phyloP scores from a whole-genome alignment of 306 rosid species.

The Casuarina cunninghamiana region DNA sequence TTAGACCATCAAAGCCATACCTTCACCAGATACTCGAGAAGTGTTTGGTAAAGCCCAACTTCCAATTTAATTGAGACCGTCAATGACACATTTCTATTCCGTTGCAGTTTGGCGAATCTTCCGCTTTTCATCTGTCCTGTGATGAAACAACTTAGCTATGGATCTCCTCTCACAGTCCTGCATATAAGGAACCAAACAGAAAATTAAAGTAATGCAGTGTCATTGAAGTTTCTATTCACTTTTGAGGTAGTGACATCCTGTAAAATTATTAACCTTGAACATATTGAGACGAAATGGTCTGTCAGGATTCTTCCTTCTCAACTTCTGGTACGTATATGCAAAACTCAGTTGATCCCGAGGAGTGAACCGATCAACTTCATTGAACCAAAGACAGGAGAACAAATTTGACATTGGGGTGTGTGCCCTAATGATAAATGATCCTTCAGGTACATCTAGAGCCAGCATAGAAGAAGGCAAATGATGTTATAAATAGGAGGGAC shows the following conservation, averaged over 20 bases:
- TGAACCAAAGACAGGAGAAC: conserved; percentile 97
- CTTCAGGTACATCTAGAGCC: conserved; percentile 85
- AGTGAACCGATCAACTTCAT: conserved; percentile 88
- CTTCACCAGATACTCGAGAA: conserved; percentile 33
- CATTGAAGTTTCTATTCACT: conserved; percentile 15
- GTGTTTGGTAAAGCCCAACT: conserved; percentile 22
- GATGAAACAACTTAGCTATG: conserved; percentile 88
- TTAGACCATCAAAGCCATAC: conserved; percentile 30
- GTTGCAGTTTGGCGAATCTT: conserved; percentile 22
- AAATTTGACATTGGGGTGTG: conserved; percentile 97
- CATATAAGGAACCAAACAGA: conserved; percentile 21
- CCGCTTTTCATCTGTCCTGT: conserved; percentile 75
- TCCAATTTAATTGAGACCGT: conserved; percentile 22
- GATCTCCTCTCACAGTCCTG: conserved; percentile 96
- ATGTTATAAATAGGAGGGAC: conserved; percentile 1
- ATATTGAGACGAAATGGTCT: conserved; percentile 81
- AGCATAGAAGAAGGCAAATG: conserved; percentile 1
- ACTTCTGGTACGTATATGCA: conserved; percentile 86
- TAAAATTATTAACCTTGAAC: conserved; percentile 75
- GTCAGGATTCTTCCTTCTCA: conserved; percentile 85
- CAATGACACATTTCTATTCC: conserved; percentile 30
- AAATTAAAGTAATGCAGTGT: not conserved
- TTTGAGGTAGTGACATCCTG: conserved; percentile 10
- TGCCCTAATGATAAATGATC: conserved; percentile 88
- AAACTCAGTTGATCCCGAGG: conserved; percentile 99